phyloP scores from a whole-genome alignment of 768 basidiomycete species.

The Russula emetica region DNA sequence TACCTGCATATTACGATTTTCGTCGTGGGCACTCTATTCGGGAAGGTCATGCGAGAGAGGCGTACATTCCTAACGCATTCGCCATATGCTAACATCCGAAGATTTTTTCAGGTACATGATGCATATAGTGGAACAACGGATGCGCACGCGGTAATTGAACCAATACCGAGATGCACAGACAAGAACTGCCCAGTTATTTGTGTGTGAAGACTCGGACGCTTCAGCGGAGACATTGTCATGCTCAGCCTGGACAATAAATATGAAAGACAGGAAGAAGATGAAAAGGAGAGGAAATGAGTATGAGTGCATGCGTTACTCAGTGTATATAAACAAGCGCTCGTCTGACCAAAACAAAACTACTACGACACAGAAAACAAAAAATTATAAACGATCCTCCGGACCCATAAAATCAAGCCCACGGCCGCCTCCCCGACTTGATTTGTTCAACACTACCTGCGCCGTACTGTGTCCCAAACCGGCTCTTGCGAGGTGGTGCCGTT shows the following conservation, averaged over 20 bases:
- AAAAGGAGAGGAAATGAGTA: not conserved
- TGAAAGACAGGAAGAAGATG: constrained; percentile 9
- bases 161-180: constrained; percentile 93
- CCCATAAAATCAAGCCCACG: constrained; percentile 10
- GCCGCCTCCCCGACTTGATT: constrained; percentile 9
- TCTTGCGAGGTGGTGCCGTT: constrained; percentile 18
- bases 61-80: constrained; percentile 92
- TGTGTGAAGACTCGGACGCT: constrained; percentile 47
- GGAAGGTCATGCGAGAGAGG: not conserved
- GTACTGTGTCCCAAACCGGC: constrained; percentile 18
- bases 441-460: constrained; percentile 13
- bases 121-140: not conserved
- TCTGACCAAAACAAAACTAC: not conserved
- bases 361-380: not conserved
- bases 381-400: not conserved
- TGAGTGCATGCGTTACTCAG: not conserved
- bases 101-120: not conserved
- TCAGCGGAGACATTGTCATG: constrained; percentile 11
- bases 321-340: not conserved
- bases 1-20: constrained; percentile 53
- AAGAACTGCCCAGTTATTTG: constrained; percentile 98
- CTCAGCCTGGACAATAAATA: not conserved
- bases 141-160: constrained; percentile 95
- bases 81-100: constrained; percentile 78
- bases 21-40: not conserved